phyloP scores from a whole-genome alignment of 78 protist species.

The Planoprotostelium fungivorum region DNA sequence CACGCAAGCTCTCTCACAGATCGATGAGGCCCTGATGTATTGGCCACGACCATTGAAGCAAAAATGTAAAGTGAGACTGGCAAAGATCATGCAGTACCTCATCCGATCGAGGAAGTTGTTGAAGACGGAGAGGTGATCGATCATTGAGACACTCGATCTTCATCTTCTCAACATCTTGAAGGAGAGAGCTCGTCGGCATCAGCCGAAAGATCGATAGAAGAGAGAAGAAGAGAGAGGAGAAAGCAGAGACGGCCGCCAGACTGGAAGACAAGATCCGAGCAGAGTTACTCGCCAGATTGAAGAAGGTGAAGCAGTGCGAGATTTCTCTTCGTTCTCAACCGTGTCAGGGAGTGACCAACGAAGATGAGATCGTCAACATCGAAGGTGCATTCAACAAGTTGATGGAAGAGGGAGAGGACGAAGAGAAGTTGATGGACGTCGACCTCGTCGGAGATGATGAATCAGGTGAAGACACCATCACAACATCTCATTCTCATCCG shows the following conservation, averaged over 20 bases:
- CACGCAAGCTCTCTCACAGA: constrained; percentile 52
- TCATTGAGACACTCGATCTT: neutral
- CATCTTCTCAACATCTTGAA: neutral
- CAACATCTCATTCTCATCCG: neutral
- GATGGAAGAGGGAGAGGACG: constrained; percentile 13
- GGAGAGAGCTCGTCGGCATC: constrained; percentile 74
- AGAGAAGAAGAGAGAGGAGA: constrained; percentile 69
- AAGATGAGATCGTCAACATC: neutral
- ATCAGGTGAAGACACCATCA: neutral
- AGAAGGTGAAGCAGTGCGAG: constrained; percentile 8
- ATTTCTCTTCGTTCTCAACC: constrained; percentile 15
- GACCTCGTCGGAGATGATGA: neutral
- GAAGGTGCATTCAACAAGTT: constrained; percentile 20
- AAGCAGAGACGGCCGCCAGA: constrained; percentile 88
- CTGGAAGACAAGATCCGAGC: constrained; percentile 74
- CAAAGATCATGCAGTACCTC: constrained; percentile 88
- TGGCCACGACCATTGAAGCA: constrained; percentile 83
- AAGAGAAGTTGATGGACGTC: constrained; percentile 4
- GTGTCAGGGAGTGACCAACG: neutral
- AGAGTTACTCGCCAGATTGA: constrained; percentile 83
- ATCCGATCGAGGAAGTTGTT: constrained; percentile 86
- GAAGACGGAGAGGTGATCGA: constrained; percentile 45
- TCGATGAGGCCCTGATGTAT: constrained; percentile 77
- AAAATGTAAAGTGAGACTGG: constrained; percentile 85
- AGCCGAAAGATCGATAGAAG: constrained; percentile 82